Percentiles rank a stretch among this genome's conserved stretches.
Evolutionary conservation across 2,329 filamentous ascomycete species (phyloP).

Genomic region (Dryadomyces quercus-mongolicae): DNA sequence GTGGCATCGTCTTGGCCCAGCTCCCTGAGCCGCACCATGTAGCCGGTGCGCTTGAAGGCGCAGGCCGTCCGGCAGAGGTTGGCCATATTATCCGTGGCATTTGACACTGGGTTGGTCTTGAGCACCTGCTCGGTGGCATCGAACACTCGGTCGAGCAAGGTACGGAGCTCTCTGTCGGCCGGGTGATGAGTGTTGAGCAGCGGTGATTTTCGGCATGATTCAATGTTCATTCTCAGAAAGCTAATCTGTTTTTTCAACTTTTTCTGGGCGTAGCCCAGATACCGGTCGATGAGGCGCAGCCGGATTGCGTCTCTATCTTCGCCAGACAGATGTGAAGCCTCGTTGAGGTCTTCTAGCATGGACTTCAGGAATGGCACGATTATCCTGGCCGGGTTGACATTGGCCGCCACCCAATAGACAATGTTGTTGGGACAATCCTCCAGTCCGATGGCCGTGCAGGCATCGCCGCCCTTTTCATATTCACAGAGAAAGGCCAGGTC

Average conservation of each 20-base stretch:
- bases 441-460: slow-evolving; percentile 31
- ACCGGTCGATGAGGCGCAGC: background rate
- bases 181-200: background rate
- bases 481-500: slow-evolving; percentile 34
- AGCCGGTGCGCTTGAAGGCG: slow-evolving; percentile 8
- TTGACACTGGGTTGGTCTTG: too few species aligned
- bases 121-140: too few species aligned
- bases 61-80: slow-evolving; percentile 6
- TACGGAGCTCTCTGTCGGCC: background rate
- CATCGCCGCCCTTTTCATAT: slow-evolving; percentile 29
- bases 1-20: background rate
- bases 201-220: slow-evolving; percentile 13
- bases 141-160: background rate
- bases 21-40: slow-evolving; percentile 3
- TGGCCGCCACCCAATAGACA: slow-evolving; percentile 32
- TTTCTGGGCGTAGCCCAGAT: background rate
- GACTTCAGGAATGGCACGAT: slow-evolving; percentile 19
- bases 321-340: background rate
- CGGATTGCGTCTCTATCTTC: background rate
- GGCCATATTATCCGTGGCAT: too few species aligned
- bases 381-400: slow-evolving; percentile 14
- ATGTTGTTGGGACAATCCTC: slow-evolving; percentile 20
- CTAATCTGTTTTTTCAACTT: background rate
- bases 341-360: slow-evolving; percentile 13
- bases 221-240: background rate